Evolutionary conservation across 2,329 filamentous ascomycete species (phyloP).

Genomic region (Orbilia oligospora): DNA sequence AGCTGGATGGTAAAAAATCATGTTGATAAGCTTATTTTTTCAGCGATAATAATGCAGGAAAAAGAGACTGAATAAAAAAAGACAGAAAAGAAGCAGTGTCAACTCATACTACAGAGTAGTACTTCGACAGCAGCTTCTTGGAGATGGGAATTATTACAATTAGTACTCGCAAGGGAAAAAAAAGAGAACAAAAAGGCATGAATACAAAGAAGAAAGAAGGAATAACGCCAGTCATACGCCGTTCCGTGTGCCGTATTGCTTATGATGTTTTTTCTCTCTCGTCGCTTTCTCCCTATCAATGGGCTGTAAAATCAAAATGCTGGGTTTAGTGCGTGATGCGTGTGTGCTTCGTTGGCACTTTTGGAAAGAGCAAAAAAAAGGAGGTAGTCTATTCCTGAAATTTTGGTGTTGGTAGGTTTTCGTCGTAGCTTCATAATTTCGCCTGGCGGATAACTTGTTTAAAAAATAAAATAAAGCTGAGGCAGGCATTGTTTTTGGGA

Average conservation of each 20-base stretch:
- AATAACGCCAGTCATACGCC: constrained; percentile 54
- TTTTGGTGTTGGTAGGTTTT: constrained; percentile 32
- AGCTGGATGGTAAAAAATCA: background rate
- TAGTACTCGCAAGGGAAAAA: constrained; percentile 18
- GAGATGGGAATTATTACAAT: constrained; percentile 35
- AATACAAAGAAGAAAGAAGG: background rate
- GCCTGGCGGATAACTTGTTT: background rate
- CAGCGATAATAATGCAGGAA: background rate
- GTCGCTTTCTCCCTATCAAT: background rate
- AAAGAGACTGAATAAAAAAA: background rate
- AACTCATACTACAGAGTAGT: background rate
- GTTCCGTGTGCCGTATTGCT: constrained; percentile 14
- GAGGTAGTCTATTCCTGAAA: constrained; percentile 31
- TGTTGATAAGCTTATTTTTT: background rate
- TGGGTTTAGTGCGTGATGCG: background rate
- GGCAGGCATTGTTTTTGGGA: background rate
- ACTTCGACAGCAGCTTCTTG: background rate
- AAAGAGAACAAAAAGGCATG: constrained; percentile 21
- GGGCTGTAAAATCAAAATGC: constrained; percentile 15
- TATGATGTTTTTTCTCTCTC: constrained; percentile 2
- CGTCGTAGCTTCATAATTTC: constrained; percentile 8
- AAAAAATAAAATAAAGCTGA: background rate
- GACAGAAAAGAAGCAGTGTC: background rate
- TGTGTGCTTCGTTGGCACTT: constrained; percentile 20
- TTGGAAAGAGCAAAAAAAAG: constrained; percentile 11